Evolutionary conservation across 257 asterid species (phyloP), one percentile per base, ranked within the genome.

Genomic region (Hygrophila difformis): DNA sequence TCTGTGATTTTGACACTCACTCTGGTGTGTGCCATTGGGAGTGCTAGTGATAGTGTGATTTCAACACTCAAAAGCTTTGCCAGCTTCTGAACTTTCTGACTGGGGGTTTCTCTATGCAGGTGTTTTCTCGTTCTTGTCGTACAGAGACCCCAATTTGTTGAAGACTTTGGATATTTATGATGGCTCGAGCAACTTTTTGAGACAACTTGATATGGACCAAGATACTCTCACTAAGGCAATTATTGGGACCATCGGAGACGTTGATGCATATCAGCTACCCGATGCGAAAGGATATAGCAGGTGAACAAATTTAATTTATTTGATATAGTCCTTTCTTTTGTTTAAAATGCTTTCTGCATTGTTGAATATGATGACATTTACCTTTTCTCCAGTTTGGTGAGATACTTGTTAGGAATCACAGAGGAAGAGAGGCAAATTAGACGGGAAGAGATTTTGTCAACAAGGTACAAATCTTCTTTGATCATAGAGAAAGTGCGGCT

Each of bases 201-300:
- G 84, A 65, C 93, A 78, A 46, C 86, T 91, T 57, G 95, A 86
- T 60, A 48, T 91, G 94, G 95, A 76, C 49, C 68, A 78, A 56
- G 96, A 86, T 67, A 76, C 94, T 48, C 95, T 91, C 34, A 82
- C 95, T 18, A 91, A 86, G 78, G 92, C 99, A 53, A 91, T 91
- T 55, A 91, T 91, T 51, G 99, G 96, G 54, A 86, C 99, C 19
- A 91, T 91, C 44, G 96, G 99, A 46, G 99, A 91, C 70, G 75
- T 91, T 14, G 99, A 91, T 69, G 37, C 93, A 51, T 91, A 86
- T 68, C 96, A 86, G 72, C 86, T 91, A 41, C 96, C 96, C 45
- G 99, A 86, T 60, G 95, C 99, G 55, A 91, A 91, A 66, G 99
- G 99, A 59, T 91, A 91, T 53, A 91, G 84, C 39, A 82, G 98